phyloP scores from a whole-genome alignment of 257 asterid genomes.

The Solanum medicagineum region DNA sequence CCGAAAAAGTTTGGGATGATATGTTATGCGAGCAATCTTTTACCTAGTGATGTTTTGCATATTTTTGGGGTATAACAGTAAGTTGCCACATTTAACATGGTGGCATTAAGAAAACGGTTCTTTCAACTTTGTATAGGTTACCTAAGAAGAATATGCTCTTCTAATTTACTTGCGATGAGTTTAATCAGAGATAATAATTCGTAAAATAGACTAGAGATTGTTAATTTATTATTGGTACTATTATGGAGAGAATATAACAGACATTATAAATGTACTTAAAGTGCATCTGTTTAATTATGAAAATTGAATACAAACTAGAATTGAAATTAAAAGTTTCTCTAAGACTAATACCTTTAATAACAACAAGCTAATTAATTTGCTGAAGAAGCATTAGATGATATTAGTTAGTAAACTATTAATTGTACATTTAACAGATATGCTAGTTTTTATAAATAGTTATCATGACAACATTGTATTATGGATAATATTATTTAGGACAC shows the following conservation, averaged over 20 bases:
- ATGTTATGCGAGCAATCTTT: too few species aligned
- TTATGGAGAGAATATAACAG: not conserved
- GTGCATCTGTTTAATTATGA: not conserved
- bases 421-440: not conserved
- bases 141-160: not conserved
- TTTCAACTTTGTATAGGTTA: not conserved
- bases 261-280: not conserved
- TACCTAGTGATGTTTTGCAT: too few species aligned
- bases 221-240: not conserved
- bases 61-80: not conserved
- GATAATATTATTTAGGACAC: slow-evolving; percentile 20
- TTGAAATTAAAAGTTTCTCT: not conserved
- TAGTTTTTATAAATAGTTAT: not conserved
- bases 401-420: not conserved
- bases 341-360: not conserved
- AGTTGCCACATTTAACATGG: not conserved
- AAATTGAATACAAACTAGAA: not conserved
- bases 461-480: slow-evolving; percentile 2
- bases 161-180: not conserved
- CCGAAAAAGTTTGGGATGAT: too few species aligned
- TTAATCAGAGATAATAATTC: not conserved
- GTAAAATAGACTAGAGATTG: not conserved
- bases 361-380: not conserved
- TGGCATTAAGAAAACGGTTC: not conserved
- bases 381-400: not conserved